Evolutionary conservation across 345 rosid species (phyloP), one percentile per base, ranked within the genome.

Genomic region (Corchorus capsularis): DNA sequence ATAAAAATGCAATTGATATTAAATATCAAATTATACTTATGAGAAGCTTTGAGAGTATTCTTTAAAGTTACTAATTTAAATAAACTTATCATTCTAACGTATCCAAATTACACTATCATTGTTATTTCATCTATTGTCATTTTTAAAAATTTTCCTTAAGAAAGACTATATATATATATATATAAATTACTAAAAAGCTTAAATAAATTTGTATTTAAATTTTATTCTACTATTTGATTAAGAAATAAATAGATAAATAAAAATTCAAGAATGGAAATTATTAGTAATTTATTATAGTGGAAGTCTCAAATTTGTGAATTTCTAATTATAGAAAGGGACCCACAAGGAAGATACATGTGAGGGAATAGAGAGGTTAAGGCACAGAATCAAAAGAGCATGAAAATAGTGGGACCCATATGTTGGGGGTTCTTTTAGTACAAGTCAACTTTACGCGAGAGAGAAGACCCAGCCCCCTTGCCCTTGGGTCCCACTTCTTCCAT

Each of bases 371-470:
- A 60, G 64, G 64, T 32, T 27, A 53, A 72, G 16, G 69, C 55
- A 50, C 4, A 34, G 43, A 43, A 50, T 11, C 10, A 53, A 71
- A 60, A 47, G 49, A 19, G 69, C 2, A 17, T 53, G 61, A 11
- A n/a, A 34, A 4, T 17, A 0, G 16, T 50, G 78, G 83, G 85
- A 16, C 77, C 79, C 82, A 46, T 4, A 14, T 70, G 72, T 78
- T 74, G 22, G 61, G 70, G 39, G 59, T 54, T 55, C 76, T 62
- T 17, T 5, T 15, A 53, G 39, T 66, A 56, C 66, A 72, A 78
- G 82, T 75, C 85, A 84, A 77, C 78, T 74, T 79, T 27, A n/a
- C 19, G 32, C 66, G 35, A 61, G 50, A 56, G 50, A 56, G 78
- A 34, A 37, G 62, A 70, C 27, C 37, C 37, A 15, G 19, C 5